Conservation (phyloP, 257 asterid genomes). For the Cynanchum wilfordii region DNA sequence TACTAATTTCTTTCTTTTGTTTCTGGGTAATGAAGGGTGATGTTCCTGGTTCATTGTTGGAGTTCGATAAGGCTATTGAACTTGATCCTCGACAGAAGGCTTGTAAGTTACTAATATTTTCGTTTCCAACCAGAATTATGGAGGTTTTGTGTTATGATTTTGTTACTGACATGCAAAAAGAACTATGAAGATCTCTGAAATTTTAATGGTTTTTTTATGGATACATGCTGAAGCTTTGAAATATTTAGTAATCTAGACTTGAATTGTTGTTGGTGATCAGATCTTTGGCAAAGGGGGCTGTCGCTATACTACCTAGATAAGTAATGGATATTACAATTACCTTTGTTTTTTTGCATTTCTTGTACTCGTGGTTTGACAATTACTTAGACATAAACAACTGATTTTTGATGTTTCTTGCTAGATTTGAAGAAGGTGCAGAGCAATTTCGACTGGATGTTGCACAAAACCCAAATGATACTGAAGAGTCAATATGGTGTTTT, state of each 20-base stretch:
- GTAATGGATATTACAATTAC: constrained; percentile 34
- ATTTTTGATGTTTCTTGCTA: constrained; percentile 17
- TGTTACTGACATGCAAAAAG: neutral
- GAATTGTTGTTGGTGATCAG: constrained; percentile 49
- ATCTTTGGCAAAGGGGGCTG: constrained; percentile 97
- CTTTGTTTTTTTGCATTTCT: neutral
- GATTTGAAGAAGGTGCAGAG: constrained; percentile 87
- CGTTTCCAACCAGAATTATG: neutral
- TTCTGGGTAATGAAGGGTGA: constrained; percentile 57
- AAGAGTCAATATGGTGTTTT: constrained; percentile 97
- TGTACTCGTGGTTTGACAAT: constrained; percentile 7
- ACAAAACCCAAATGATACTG: constrained; percentile 92
- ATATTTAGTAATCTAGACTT: constrained; percentile 28
- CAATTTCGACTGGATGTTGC: constrained; percentile 90
- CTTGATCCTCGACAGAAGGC: constrained; percentile 82
- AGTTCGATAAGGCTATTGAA: constrained; percentile 83
- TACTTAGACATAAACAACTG: neutral
- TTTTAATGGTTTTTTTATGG: neutral
- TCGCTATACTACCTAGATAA: constrained; percentile 78
- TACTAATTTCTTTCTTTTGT: neutral
- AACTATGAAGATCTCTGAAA: neutral
- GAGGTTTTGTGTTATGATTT: neutral
- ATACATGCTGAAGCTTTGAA: neutral
- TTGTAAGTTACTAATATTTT: constrained; percentile 39
- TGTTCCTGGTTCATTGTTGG: constrained; percentile 67